These are phyloP conservation scores for Diaporthe velutina DNA, from an alignment of 2,329 filamentous ascomycete genomes.

Conservation along the genomic window DNA sequence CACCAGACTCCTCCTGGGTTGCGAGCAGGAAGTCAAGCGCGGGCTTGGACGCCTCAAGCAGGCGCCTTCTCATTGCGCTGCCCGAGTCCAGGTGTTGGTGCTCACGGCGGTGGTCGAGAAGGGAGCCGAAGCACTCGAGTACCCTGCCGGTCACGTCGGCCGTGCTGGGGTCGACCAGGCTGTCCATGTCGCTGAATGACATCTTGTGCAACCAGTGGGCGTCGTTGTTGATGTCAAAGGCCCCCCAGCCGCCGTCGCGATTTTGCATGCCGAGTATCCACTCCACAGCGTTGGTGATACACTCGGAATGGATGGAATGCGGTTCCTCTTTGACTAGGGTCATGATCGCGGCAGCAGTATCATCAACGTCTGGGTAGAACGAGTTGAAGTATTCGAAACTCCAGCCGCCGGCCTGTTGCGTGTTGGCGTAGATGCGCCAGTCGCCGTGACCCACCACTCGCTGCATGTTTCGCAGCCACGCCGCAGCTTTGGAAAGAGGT, in stretches of 20 bases:
- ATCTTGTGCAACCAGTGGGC: conserved; percentile 49
- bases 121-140: conserved; percentile 17
- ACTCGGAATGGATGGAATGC: not conserved
- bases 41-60: conserved; percentile 6
- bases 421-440: conserved; percentile 46
- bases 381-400: conserved; percentile 50
- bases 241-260: conserved; percentile 50
- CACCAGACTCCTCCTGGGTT: conserved; percentile 7
- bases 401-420: conserved; percentile 45
- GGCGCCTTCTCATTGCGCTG: not conserved
- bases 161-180: conserved; percentile 49
- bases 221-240: conserved; percentile 51
- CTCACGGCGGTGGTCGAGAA: not conserved
- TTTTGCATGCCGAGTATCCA: conserved; percentile 54
- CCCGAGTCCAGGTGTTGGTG: conserved; percentile 1
- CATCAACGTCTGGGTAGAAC: conserved; percentile 51
- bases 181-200: conserved; percentile 53
- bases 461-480: conserved; percentile 1
- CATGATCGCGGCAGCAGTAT: conserved; percentile 49
- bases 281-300: conserved; percentile 9
- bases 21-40: conserved; percentile 8
- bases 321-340: conserved; percentile 45
- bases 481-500: conserved; percentile 10
- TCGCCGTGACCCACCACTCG: conserved; percentile 43
- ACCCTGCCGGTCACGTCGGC: conserved; percentile 50